Evolutionary conservation across 2,329 filamentous ascomycete genomes (phyloP).

Genomic region (Fusarium avenaceum): DNA sequence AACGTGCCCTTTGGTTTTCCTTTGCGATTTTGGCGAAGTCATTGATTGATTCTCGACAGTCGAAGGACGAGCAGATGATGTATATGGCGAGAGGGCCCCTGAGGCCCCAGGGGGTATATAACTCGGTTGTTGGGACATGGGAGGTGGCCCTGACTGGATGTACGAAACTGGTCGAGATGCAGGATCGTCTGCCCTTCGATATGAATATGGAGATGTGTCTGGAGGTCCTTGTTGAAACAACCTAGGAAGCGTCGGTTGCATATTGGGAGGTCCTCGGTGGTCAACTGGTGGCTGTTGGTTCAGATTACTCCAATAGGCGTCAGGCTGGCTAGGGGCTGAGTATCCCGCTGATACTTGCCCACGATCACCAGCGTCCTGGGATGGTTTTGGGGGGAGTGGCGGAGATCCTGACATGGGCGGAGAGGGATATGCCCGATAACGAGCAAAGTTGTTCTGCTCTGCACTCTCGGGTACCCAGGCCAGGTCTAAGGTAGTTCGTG

Average conservation of each 20-base stretch:
- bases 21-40: conserved; percentile 71
- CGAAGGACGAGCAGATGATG: conserved; percentile 51
- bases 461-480: conserved; percentile 64
- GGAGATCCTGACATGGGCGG: conserved; percentile 81
- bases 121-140: conserved; percentile 38
- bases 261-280: conserved; percentile 41
- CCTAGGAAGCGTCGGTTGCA: conserved; percentile 47
- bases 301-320: conserved; percentile 63
- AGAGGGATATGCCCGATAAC: conserved; percentile 75
- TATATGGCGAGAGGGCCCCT: conserved; percentile 39
- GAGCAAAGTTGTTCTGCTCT: conserved; percentile 65
- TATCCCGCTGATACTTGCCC: conserved; percentile 61
- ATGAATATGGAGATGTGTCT: conserved; percentile 45
- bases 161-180: conserved; percentile 47
- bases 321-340: conserved; percentile 59
- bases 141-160: conserved; percentile 38
- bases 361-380: conserved; percentile 69
- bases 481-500: conserved; percentile 65
- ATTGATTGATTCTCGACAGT: conserved; percentile 62
- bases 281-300: conserved; percentile 48
- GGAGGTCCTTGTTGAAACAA: conserved; percentile 49
- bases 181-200: conserved; percentile 47
- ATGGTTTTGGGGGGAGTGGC: conserved; percentile 69
- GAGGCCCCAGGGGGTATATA: conserved; percentile 44
- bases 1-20: conserved; percentile 84